These are phyloP conservation scores for Melampsora larici-populina DNA, from an alignment of 1,284 basidiomycete species.

Conservation along the genomic window DNA sequence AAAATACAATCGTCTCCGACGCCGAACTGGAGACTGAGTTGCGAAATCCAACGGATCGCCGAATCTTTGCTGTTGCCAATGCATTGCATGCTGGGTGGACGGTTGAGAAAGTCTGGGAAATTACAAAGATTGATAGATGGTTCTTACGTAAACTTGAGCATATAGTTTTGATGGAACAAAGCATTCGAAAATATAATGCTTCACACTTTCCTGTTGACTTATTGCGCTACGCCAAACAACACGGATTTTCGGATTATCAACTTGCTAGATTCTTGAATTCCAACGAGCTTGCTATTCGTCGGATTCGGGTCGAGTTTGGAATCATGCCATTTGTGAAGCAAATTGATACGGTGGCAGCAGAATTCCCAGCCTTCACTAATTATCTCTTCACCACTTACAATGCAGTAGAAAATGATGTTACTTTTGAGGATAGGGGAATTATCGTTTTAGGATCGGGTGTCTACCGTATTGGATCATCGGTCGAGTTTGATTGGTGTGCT, in stretches of 20 bases:
- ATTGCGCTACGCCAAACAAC: constrained; percentile 82
- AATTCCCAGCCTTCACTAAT: constrained; percentile 98
- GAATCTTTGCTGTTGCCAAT: constrained; percentile 83
- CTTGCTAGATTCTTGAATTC: constrained; percentile 75
- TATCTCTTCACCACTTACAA: constrained; percentile 99
- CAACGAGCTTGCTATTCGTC: constrained; percentile 82
- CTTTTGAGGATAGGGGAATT: constrained; percentile 84
- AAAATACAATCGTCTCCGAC: constrained; percentile 60
- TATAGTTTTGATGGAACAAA: constrained; percentile 72
- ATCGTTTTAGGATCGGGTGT: constrained; percentile 98
- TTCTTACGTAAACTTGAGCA: constrained; percentile 85
- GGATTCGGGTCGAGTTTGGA: constrained; percentile 74
- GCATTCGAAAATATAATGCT: constrained; percentile 64
- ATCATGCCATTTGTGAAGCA: constrained; percentile 95
- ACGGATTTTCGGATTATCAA: constrained; percentile 93
- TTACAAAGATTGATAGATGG: constrained; percentile 98
- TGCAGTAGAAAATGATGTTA: constrained; percentile 83
- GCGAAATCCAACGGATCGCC: constrained; percentile 81
- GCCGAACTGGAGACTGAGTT: constrained; percentile 81
- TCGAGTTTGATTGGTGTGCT: constrained; percentile 99
- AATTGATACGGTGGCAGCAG: constrained; percentile 97
- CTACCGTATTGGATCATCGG: constrained; percentile 96
- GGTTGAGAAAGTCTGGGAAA: constrained; percentile 91
- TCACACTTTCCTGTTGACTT: constrained; percentile 66
- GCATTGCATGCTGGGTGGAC: constrained; percentile 85